phyloP scores from a whole-genome alignment of 345 rosid genomes.

The Ceriops tagal region DNA sequence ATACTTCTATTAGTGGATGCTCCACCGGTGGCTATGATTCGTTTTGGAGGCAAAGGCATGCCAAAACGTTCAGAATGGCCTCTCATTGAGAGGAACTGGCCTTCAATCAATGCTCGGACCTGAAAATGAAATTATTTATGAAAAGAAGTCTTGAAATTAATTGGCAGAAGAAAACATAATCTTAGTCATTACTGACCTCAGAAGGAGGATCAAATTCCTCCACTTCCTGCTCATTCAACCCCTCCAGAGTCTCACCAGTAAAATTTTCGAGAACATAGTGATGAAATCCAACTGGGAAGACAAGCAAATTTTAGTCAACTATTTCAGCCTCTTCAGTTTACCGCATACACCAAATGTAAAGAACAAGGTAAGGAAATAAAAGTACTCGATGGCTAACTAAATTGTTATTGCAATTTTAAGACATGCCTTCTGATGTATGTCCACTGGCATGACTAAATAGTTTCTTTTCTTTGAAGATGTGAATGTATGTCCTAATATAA shows the following conservation, averaged over 20 bases:
- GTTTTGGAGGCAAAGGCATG: slow-evolving; percentile 78
- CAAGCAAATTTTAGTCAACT: slow-evolving; percentile 7
- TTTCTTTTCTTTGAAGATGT: too few species aligned
- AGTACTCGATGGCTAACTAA: too few species aligned
- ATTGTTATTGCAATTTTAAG: too few species aligned
- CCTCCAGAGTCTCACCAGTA: slow-evolving; percentile 38
- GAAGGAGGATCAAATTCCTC: slow-evolving; percentile 76
- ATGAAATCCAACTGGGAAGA: slow-evolving; percentile 70
- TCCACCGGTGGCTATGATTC: slow-evolving; percentile 90
- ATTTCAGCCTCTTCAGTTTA: background rate
- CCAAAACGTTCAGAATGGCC: slow-evolving; percentile 88
- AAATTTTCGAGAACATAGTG: slow-evolving; percentile 65
- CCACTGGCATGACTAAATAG: too few species aligned
- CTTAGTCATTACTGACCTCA: slow-evolving; percentile 47
- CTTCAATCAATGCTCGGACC: slow-evolving; percentile 85
- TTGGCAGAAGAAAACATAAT: background rate
- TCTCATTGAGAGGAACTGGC: slow-evolving; percentile 84
- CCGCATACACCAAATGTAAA: too few species aligned
- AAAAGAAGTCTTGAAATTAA: background rate
- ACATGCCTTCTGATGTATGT: too few species aligned
- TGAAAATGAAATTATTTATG: slow-evolving; percentile 26
- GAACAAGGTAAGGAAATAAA: too few species aligned
- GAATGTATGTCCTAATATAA: too few species aligned
- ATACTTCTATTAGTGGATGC: slow-evolving; percentile 76
- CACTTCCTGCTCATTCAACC: slow-evolving; percentile 53